A percentile compares a stretch with the other conserved stretches of the same genome.
Evolutionary conservation across 345 rosid genomes (phyloP).

Genomic region (Gossypium turneri): DNA sequence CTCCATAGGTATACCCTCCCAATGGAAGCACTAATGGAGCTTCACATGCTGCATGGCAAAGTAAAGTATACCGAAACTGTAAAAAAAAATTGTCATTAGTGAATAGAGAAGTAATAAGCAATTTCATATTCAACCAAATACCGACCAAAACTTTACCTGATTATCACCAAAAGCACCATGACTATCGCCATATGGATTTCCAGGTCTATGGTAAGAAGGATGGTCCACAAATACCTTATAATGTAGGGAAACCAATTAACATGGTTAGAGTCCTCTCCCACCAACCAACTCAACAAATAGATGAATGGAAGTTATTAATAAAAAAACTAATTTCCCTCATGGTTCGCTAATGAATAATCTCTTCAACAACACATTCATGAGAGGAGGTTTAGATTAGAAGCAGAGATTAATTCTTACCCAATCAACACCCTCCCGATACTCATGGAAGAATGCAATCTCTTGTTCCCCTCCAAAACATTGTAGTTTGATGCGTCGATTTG

Average conservation of each 20-base stretch:
- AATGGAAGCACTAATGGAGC: conserved; percentile 89
- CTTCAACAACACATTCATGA: background rate
- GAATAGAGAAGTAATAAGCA: conserved; percentile 13
- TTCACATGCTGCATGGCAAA: conserved; percentile 98
- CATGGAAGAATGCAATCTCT: conserved; percentile 80
- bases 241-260: background rate
- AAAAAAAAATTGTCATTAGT: conserved; percentile 26
- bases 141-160: conserved; percentile 47
- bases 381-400: background rate
- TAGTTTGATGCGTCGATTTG: conserved; percentile 42
- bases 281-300: background rate
- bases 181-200: conserved; percentile 87
- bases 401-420: conserved; percentile 52
- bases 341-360: background rate
- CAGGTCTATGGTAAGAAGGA: conserved; percentile 79
- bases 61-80: conserved; percentile 92
- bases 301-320: background rate
- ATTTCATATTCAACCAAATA: background rate
- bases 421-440: conserved; percentile 84
- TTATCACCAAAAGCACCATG: conserved; percentile 88
- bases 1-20: conserved; percentile 93
- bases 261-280: conserved; percentile 1
- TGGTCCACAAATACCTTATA: conserved; percentile 87
- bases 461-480: conserved; percentile 77
- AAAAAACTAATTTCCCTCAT: background rate